A percentile compares a stretch with the other conserved stretches of the same genome.
phyloP scores from a whole-genome alignment of 2,329 filamentous ascomycete species.

The Endocalyx cinctus region DNA sequence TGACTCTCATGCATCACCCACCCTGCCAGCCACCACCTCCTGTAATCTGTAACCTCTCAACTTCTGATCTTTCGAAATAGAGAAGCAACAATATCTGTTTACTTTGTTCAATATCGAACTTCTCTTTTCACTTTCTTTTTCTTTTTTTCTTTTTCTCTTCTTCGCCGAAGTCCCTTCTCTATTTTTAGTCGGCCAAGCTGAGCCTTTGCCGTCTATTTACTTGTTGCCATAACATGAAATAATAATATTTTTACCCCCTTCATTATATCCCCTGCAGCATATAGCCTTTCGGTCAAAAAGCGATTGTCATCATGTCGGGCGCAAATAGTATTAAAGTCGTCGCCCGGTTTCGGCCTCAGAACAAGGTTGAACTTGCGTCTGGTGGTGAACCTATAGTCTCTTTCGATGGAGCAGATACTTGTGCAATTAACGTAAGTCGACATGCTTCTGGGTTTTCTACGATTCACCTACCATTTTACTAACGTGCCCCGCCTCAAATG shows the following conservation, averaged over 20 bases:
- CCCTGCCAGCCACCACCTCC: no score
- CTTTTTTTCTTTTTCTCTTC: conserved; percentile 1
- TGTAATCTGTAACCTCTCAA: no score
- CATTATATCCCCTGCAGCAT: conserved; percentile 19
- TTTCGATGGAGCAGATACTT: conserved; percentile 87
- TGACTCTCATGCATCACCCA: no score
- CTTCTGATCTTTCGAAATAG: no score
- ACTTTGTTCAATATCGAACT: no score
- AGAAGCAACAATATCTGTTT: no score
- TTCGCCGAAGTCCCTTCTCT: no score
- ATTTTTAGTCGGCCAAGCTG: conserved; percentile 23
- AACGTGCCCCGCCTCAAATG: conserved; percentile 14
- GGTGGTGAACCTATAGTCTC: conserved; percentile 88
- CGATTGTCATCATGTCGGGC: conserved; percentile 55
- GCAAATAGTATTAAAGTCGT: conserved; percentile 79
- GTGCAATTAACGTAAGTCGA: conserved; percentile 69
- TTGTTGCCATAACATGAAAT: conserved; percentile 24
- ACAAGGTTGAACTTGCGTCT: conserved; percentile 84
- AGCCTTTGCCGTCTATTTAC: conserved; percentile 6
- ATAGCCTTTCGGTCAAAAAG: conserved; percentile 19
- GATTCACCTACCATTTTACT: conserved; percentile 19
- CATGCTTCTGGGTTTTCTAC: conserved; percentile 4
- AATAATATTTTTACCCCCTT: conserved; percentile 10
- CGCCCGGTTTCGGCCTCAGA: conserved; percentile 95
- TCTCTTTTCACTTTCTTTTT: neutral